Percentiles rank a stretch among this genome's conserved stretches.
These are phyloP conservation scores for Chrysophaeum taylorii DNA, from an alignment of 352 stramenopile genomes.

Conservation along the genomic window DNA sequence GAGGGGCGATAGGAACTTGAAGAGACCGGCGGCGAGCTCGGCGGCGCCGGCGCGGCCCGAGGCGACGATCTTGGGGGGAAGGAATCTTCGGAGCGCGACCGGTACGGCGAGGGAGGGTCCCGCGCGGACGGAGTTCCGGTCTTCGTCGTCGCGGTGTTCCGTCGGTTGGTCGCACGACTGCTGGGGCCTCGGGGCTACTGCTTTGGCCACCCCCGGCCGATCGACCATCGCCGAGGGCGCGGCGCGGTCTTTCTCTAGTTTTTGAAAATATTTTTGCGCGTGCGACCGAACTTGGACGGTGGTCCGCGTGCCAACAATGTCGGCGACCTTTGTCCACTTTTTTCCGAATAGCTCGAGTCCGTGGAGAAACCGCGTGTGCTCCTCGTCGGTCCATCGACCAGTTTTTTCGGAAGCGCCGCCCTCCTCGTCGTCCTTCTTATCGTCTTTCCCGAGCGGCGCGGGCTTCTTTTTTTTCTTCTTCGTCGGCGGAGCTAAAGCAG, in stretches of 20 bases:
- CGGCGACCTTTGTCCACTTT: conserved; percentile 94
- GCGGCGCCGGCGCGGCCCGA: background rate
- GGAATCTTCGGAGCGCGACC: background rate
- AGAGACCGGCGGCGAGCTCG: background rate
- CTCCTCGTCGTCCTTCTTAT: too few relatives aligned
- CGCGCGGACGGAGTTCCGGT: background rate
- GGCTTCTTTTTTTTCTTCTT: too few relatives aligned
- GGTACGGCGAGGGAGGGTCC: background rate
- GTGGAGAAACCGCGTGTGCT: conserved; percentile 68
- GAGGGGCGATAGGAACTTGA: background rate
- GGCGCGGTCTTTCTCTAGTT: conserved; percentile 46
- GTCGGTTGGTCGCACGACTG: too few relatives aligned
- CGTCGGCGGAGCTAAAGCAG: too few relatives aligned
- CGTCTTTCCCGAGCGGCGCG: too few relatives aligned
- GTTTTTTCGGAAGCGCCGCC: too few relatives aligned
- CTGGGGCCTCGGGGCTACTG: background rate
- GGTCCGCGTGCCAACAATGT: conserved; percentile 75
- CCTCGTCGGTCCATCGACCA: conserved; percentile 75
- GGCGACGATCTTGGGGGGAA: background rate
- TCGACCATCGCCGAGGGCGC: background rate
- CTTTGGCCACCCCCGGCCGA: background rate
- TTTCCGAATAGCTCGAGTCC: conserved; percentile 77
- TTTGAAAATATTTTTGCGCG: conserved; percentile 90
- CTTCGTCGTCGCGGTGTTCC: background rate
- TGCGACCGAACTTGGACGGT: conserved; percentile 86